Percentiles rank a stretch among this genome's conserved stretches.
Evolutionary conservation across 192 early-diverging fungal genomes (phyloP).

Genomic region (Gamsiella multidivaricata): DNA sequence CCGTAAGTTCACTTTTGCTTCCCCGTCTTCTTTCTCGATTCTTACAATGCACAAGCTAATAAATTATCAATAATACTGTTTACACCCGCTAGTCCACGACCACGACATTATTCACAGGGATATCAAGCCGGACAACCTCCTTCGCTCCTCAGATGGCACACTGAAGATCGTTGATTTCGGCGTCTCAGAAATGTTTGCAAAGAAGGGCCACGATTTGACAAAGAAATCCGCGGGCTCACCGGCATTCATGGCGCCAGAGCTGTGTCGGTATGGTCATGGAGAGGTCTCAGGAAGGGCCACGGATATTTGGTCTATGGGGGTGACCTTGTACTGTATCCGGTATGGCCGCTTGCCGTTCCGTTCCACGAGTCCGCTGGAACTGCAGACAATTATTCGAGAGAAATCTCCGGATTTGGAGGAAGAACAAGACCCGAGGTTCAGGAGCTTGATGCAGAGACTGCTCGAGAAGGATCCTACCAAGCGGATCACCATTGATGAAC

Average conservation of each 20-base stretch:
- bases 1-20: constrained; percentile 62
- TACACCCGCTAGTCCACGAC: constrained; percentile 93
- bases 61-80: background rate
- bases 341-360: constrained; percentile 87
- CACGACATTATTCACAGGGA: constrained; percentile 93
- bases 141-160: constrained; percentile 78
- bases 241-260: constrained; percentile 84
- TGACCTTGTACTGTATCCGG: constrained; percentile 87
- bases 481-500: constrained; percentile 80
- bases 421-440: constrained; percentile 56
- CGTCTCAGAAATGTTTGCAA: constrained; percentile 89
- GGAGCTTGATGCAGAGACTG: constrained; percentile 70
- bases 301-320: constrained; percentile 94
- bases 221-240: constrained; percentile 90
- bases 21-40: background rate
- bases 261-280: constrained; percentile 69
- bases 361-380: constrained; percentile 75
- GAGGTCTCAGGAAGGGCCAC: constrained; percentile 79
- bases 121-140: constrained; percentile 95
- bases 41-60: background rate
- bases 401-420: constrained; percentile 40
- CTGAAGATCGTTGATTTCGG: constrained; percentile 99
- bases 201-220: constrained; percentile 73
- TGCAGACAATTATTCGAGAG: constrained; percentile 80
- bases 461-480: constrained; percentile 83